Evolutionary conservation across 345 rosid species (phyloP), one percentile per base, ranked within the genome.

Genomic region (Boechera stricta): DNA sequence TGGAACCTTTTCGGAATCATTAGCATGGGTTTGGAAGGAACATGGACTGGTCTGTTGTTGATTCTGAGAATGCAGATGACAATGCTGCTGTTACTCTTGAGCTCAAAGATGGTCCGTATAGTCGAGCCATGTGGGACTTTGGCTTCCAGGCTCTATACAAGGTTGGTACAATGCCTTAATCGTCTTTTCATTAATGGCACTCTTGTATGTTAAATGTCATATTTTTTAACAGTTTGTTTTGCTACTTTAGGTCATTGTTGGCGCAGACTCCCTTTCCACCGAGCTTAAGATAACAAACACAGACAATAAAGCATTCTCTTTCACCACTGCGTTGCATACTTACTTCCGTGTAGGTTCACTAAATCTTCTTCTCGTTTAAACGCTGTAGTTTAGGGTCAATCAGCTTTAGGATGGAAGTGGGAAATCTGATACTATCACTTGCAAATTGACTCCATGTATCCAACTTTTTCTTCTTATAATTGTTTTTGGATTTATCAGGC

Each of bases 21-120:
- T 80, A 92, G 98, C 97, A 94, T 82, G 98, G 98, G 31, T 94
- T 94, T 82, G 95, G 89, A 49, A 89, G 98, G 77, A 94, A 92
- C 77, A 60, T 94, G 97, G 98, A 94, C 75, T 94, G 98, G 98
- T 88, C 93, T 9, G 39, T 90, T 69, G 49, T 78, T 32, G 91
- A 89, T 79, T 87, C 97, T 24, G 87, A 84, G 57, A 85, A 77
- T 52, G 80, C 76, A 35, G 92, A 84, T 49, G 98, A 87, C 65
- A 86, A 68, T 81, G 92, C 90, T 26, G 61, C 67, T 53, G 87
- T 89, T 21, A 90, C 97, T 76, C 89, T 94, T 44, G 92, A 88
- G 86, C 89, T 94, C 54, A 87, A 79, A 85, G 97, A 94, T 81
- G 87, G 83, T 66, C 90, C 95, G 38, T 94, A 92, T 69, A 90